phyloP scores from a whole-genome alignment of 768 basidiomycete species.

The Fomitopsis pulvina region DNA sequence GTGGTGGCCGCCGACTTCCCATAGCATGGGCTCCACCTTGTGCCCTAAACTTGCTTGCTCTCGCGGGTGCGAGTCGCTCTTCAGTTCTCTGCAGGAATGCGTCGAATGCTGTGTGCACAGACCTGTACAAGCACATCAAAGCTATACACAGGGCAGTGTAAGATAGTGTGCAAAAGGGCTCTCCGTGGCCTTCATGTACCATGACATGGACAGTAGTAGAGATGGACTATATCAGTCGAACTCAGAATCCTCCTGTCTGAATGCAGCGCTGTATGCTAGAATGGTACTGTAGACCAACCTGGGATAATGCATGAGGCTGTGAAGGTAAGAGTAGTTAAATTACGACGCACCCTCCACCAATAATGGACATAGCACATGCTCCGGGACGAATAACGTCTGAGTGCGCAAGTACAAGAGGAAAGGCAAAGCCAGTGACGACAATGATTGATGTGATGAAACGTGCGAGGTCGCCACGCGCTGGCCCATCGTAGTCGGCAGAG shows the following conservation, averaged over 20 bases:
- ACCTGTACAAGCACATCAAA: background rate
- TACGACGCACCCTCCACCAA: constrained; percentile 76
- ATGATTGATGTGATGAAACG: constrained; percentile 89
- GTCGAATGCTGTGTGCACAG: background rate
- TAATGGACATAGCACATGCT: constrained; percentile 91
- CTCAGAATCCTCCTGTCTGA: constrained; percentile 77
- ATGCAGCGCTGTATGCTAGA: constrained; percentile 77
- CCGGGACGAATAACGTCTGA: constrained; percentile 78
- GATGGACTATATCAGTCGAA: constrained; percentile 43
- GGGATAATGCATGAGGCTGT: background rate
- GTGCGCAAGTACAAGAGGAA: constrained; percentile 89
- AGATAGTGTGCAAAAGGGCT: constrained; percentile 13
- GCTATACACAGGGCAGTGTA: constrained; percentile 8
- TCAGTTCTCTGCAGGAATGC: background rate
- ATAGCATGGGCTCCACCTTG: background rate
- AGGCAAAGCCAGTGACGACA: constrained; percentile 89
- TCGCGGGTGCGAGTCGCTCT: background rate
- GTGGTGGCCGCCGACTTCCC: background rate
- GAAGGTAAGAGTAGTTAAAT: background rate
- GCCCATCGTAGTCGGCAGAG: constrained; percentile 62
- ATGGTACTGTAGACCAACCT: constrained; percentile 90
- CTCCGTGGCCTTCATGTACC: background rate
- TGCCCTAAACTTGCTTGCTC: background rate
- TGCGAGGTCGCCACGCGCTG: constrained; percentile 81
- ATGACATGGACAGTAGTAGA: background rate